A percentile compares a stretch with the other conserved stretches of the same genome.
Evolutionary conservation across 306 rosid genomes (phyloP).

Genomic region (peach (Prunus persica)): Prunus_persica_NCBIv2 NC_034014.1:24599001-24599500

Average conservation of each 20-base stretch:
- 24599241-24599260: constrained; percentile 1
- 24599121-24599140: neutral
- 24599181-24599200: constrained; percentile 28
- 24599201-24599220: constrained; percentile 29
- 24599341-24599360: constrained; percentile 46
- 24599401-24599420: constrained; percentile 58
- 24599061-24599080: neutral
- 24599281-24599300: constrained; percentile 14
- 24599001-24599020: neutral
- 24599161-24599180: neutral
- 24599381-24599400: constrained; percentile 15
- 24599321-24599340: constrained; percentile 41
- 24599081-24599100: neutral
- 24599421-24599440: constrained; percentile 63
- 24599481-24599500: constrained; percentile 83
- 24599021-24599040: neutral
- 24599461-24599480: constrained; percentile 90
- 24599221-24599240: constrained; percentile 36
- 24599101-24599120: neutral
- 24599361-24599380: constrained; percentile 40
- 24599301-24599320: constrained; percentile 10
- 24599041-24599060: neutral
- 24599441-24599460: constrained; percentile 75
- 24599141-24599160: neutral
- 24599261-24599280: constrained; percentile 16